Base-by-base conservation (phyloP, 2,329 filamentous ascomycete genomes). In the Dactylellina haptotyla region DNA sequence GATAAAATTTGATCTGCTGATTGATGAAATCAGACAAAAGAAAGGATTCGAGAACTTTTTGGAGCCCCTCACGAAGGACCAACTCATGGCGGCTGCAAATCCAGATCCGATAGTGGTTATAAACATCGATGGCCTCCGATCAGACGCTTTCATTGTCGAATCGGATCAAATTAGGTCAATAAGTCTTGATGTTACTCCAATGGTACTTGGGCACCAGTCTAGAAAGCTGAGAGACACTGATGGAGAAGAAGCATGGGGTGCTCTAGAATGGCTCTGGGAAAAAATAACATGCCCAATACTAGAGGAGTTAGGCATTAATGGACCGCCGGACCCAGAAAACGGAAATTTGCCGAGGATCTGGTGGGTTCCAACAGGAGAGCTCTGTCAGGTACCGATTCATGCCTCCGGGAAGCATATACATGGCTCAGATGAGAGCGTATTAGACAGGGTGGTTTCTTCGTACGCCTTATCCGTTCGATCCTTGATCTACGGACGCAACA, bases 401-500 rank as follows among this genome's bases (percentile, higher is more conserved):
- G 80, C 80, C 0, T 80, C 81, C 0, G 81, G 81, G 9, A 57
- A 76, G 30, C 79, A 82, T 56, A 9, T 32, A 1, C 18, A 57
- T 5, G 45, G 56, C 2, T 76, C 75, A 4, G 28, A 28, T 0
- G 64, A 79, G 9, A 79, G 79, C 0, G 79, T 79, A 0, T 41
- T 82, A 0, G 80, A 82, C 46, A 75, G 79, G 43, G 81, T 80
- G 2, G 77, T 82, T 1, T 83, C 81, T 2, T 82, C 81, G 0
- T 83, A 82, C 57, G 77, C 66, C n/a, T 76, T 78, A 0, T 81
- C 81, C 1, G 57, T 82, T 30, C 80, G 78, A 65, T 67, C 79
- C 2, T 37, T 83, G 0, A 75, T 80, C 20, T 56, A 79, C 18
- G 72, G 67, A 4, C 78, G 76, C n/a, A n/a, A n/a, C n/a, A n/a